These are phyloP conservation scores for Phytophthora fragariae DNA, from an alignment of 352 stramenopile species.

Conservation along the genomic window DNA sequence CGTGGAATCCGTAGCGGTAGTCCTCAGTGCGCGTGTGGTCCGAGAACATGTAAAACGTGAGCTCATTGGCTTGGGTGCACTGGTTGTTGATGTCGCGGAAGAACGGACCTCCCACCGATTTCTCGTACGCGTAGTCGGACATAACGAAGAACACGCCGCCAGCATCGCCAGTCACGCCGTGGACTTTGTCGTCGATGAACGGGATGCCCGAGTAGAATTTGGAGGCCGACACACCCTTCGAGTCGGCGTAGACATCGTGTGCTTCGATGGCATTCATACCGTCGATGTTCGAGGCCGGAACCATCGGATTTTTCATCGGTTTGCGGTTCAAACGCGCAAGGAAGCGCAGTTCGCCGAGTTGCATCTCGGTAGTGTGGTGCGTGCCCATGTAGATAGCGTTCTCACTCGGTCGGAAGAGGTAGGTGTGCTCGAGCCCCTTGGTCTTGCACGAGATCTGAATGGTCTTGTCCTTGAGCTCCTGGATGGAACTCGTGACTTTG, in stretches of 20 bases:
- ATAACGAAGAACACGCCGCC: conserved; percentile 63
- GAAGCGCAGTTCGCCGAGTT: conserved; percentile 59
- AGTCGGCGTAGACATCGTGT: conserved; percentile 49
- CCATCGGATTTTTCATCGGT: conserved; percentile 47
- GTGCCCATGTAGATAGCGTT: conserved; percentile 71
- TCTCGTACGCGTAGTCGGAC: conserved; percentile 57
- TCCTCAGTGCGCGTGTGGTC: conserved; percentile 61
- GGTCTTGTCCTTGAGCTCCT: conserved; percentile 43
- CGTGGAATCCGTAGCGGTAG: conserved; percentile 67
- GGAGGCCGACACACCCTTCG: conserved; percentile 41
- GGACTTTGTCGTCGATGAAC: conserved; percentile 50
- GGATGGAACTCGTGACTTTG: conserved; percentile 46
- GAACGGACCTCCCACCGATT: conserved; percentile 56
- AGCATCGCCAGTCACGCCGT: conserved; percentile 48
- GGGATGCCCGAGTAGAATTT: conserved; percentile 59
- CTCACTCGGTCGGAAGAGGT: conserved; percentile 58
- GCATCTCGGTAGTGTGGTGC: conserved; percentile 47
- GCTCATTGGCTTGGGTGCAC: conserved; percentile 55
- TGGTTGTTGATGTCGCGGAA: conserved; percentile 76
- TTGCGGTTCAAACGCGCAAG: conserved; percentile 48
- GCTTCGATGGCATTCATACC: conserved; percentile 51
- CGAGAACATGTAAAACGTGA: conserved; percentile 70
- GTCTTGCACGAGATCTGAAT: conserved; percentile 56
- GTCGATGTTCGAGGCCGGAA: conserved; percentile 42
- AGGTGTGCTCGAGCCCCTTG: conserved; percentile 54